Evolutionary conservation across 2,329 filamentous ascomycete genomes (phyloP), one percentile per base, ranked within the genome.

Genomic region (Penicillium hesseltinei): DNA sequence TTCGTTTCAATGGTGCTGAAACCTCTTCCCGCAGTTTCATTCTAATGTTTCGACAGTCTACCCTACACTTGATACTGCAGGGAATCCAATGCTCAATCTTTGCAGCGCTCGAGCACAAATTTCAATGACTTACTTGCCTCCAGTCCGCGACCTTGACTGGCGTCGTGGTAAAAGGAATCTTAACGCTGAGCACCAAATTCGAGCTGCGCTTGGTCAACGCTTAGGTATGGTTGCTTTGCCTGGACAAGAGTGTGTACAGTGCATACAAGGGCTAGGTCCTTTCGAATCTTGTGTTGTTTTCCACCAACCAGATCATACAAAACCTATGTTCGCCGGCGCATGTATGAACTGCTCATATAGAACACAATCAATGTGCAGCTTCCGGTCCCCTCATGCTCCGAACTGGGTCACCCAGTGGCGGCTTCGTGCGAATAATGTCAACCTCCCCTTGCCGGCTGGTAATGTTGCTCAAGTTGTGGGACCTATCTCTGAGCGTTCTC

Each of bases 131-230:
- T 6, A 5, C 17, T 19, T 7, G 5, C 5, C 21, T 13, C 36
- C 25, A 36, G 5, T 29, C n/a, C 25, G 35, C 36, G 15, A 40
- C 11, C 2, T 51, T 3, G 8, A 51, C 8, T 51, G 36, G 36
- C 17, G 5, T 29, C 0, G 0, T 19, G 25, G 5, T 8, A 2
- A 8, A 4, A 8, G 2, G 8, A 3, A n/a, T 19, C 2, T 45
- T 8, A 8, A 3, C 10, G 1, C 0, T 2, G 2, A 2, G 3
- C 0, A 0, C 1, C 11, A 7, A 19, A 6, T n/a, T 45, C 43
- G n/a, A 29, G 43, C 43, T 19, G 17, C n/a, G 11, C 23, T 40
- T 19, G 13, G 23, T 40, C 36, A 51, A 31, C 25, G 36, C 25
- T 31, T 5, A 17, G 36, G 25, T 23, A 51, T 10, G 11, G n/a